Evolutionary conservation across 2,329 filamentous ascomycete genomes (phyloP).

Genomic region (Trichoderma sp.): DNA sequence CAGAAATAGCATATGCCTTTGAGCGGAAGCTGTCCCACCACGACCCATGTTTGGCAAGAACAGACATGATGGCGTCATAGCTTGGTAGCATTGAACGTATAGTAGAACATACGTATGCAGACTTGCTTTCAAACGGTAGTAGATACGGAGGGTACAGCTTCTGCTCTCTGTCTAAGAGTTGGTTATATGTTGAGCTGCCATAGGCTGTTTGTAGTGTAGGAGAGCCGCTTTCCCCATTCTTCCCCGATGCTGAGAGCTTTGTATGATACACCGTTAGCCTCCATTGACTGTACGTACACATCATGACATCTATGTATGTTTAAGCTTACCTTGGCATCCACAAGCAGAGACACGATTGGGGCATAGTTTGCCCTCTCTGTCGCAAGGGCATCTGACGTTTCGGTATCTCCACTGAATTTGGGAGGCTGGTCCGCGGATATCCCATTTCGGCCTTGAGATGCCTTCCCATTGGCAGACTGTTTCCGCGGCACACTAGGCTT

Average conservation of each 20-base stretch:
- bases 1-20: slow-evolving; percentile 39
- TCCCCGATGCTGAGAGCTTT: neutral
- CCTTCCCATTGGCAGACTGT: neutral
- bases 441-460: neutral
- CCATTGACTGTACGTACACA: neutral
- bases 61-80: slow-evolving; percentile 23
- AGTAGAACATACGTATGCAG: slow-evolving; percentile 17
- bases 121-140: neutral
- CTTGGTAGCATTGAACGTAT: slow-evolving; percentile 24
- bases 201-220: neutral
- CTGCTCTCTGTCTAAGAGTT: neutral
- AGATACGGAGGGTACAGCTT: neutral
- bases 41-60: slow-evolving; percentile 30
- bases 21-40: slow-evolving; percentile 44
- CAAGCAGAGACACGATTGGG: slow-evolving; percentile 10
- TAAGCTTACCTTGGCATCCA: slow-evolving; percentile 13
- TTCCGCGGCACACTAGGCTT: neutral
- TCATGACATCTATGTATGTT: neutral
- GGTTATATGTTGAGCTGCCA: neutral
- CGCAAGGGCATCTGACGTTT: neutral
- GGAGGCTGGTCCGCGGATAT: neutral
- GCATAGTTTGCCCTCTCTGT: neutral
- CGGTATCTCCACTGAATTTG: neutral
- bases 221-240: neutral
- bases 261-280: neutral